phyloP scores from a whole-genome alignment of 2,329 filamentous ascomycete genomes.

The Aspergillus sp. region DNA sequence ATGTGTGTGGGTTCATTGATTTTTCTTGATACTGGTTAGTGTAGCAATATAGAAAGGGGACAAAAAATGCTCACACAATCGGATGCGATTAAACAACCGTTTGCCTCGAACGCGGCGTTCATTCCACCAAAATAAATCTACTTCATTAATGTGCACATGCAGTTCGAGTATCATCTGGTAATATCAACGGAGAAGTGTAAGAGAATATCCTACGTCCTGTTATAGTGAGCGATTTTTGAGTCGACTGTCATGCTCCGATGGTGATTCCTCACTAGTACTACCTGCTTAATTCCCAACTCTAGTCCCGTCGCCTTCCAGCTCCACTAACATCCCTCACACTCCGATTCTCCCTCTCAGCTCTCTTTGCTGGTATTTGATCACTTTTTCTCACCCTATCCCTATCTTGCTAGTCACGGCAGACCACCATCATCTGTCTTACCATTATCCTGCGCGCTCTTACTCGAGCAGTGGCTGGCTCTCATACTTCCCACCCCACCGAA shows the following conservation, averaged over 20 bases:
- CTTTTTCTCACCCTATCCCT: too few relatives aligned
- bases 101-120: not conserved
- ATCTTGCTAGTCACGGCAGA: not conserved
- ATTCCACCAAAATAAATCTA: too few relatives aligned
- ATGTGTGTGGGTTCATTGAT: not conserved
- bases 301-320: not conserved
- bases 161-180: too few relatives aligned
- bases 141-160: too few relatives aligned
- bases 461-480: too few relatives aligned
- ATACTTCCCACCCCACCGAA: too few relatives aligned
- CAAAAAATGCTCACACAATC: not conserved
- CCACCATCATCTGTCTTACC: too few relatives aligned
- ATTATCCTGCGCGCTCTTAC: too few relatives aligned
- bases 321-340: not conserved
- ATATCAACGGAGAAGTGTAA: too few relatives aligned
- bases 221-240: not conserved
- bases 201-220: too few relatives aligned
- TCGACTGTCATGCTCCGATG: not conserved
- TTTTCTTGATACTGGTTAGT: conserved; percentile 12
- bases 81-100: not conserved
- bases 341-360: not conserved
- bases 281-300: not conserved
- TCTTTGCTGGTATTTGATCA: too few relatives aligned
- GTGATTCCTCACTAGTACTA: not conserved
- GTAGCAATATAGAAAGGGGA: conserved; percentile 6